phyloP scores from a whole-genome alignment of 495 filamentous ascomycete species.

The Aspergillus diversus region DNA sequence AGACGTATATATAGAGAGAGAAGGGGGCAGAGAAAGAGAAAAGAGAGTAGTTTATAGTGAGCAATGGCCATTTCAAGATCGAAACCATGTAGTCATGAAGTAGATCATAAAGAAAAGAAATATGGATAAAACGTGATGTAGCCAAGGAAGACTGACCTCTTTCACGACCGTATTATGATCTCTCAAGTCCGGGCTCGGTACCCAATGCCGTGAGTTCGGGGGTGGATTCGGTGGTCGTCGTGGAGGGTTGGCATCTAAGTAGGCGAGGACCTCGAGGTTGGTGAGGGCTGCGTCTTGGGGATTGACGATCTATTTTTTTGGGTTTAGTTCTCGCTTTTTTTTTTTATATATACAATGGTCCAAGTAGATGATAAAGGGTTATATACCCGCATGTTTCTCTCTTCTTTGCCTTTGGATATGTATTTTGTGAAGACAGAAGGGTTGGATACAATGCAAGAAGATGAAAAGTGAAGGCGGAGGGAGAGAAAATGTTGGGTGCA shows the following conservation, averaged over 20 bases:
- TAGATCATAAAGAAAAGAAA: not conserved
- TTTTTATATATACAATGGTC: no score
- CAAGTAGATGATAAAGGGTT: no score
- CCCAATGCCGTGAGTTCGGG: conserved; percentile 43
- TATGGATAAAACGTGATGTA: not conserved
- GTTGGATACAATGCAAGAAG: not conserved
- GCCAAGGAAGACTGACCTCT: conserved; percentile 38
- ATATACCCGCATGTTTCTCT: conserved; percentile 38
- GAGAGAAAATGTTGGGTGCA: not conserved
- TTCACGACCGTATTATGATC: conserved; percentile 57
- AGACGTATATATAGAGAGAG: no score
- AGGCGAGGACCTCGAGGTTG: conserved; percentile 66
- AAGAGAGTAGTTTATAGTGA: no score
- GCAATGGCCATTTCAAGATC: no score
- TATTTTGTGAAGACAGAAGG: conserved; percentile 8
- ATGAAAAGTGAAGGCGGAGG: conserved; percentile 13
- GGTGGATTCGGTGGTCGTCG: conserved; percentile 46
- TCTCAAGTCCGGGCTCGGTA: conserved; percentile 46
- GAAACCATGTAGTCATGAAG: not conserved
- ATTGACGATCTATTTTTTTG: conserved; percentile 58
- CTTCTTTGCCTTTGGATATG: not conserved
- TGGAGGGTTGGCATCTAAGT: conserved; percentile 54
- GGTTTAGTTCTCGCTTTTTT: not conserved
- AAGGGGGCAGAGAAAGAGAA: no score
- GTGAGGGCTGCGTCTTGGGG: conserved; percentile 64